phyloP scores from a whole-genome alignment of 1,139 yeast genomes.

The Pichia sp. region DNA sequence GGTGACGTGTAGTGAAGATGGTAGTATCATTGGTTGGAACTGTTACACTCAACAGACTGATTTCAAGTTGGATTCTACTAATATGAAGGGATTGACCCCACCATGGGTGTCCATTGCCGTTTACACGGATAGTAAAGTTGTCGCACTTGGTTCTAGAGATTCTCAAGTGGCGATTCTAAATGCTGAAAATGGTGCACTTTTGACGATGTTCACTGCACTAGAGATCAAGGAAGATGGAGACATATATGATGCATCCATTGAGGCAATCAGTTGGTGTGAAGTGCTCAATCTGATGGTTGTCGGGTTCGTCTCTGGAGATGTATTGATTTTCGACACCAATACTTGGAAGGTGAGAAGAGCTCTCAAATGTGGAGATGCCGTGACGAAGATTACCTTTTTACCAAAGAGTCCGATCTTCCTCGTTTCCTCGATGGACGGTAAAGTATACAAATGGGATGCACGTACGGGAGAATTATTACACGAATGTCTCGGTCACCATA shows the following conservation, averaged over 20 bases:
- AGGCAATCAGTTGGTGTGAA: conserved; percentile 78
- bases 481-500: conserved; percentile 85
- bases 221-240: conserved; percentile 57
- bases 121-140: conserved; percentile 38
- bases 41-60: conserved; percentile 67
- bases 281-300: conserved; percentile 63
- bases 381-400: conserved; percentile 71
- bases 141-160: conserved; percentile 75
- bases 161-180: conserved; percentile 77
- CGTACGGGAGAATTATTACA: conserved; percentile 73
- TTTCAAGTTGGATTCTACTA: conserved; percentile 56
- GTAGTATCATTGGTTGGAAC: conserved; percentile 84
- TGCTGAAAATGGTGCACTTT: conserved; percentile 61
- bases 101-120: conserved; percentile 77
- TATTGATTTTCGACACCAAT: conserved; percentile 70
- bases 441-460: conserved; percentile 80
- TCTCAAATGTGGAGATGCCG: conserved; percentile 67
- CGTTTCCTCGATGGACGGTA: conserved; percentile 80
- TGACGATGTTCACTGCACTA: conserved; percentile 58
- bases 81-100: conserved; percentile 61
- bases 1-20: conserved; percentile 82
- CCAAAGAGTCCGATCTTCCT: conserved; percentile 50
- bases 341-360: conserved; percentile 82
- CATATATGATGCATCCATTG: conserved; percentile 72
- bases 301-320: conserved; percentile 85